Conservation (phyloP, 805 yeast genomes). For the Lipomyces lipofer region DNA sequence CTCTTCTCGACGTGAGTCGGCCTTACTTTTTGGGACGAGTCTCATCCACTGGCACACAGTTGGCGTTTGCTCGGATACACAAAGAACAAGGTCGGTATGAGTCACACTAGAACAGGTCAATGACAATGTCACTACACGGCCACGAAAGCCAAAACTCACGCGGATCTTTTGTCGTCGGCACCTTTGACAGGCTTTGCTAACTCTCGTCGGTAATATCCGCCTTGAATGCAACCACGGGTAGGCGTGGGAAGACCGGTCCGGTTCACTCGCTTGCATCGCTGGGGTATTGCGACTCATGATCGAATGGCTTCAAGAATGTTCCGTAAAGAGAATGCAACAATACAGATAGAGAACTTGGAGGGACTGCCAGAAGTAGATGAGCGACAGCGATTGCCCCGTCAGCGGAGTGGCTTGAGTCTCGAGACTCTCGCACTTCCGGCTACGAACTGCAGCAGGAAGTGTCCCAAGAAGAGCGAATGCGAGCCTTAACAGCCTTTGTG, state of each 20-base stretch:
- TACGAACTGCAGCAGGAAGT: too few species aligned
- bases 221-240: not conserved
- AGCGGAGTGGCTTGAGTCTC: too few species aligned
- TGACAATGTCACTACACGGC: not conserved
- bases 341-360: too few species aligned
- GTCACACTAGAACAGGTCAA: conserved; percentile 18
- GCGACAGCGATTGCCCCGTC: too few species aligned
- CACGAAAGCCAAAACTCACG: not conserved
- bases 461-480: too few species aligned
- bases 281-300: not conserved
- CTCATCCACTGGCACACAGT: conserved; percentile 12
- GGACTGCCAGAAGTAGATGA: too few species aligned
- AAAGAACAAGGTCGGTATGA: conserved; percentile 30
- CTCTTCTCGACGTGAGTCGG: not conserved
- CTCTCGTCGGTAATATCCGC: not conserved
- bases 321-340: too few species aligned
- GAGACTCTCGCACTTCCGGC: too few species aligned
- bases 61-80: conserved; percentile 28
- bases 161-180: conserved; percentile 1
- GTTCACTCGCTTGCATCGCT: not conserved
- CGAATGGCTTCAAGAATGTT: not conserved
- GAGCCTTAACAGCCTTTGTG: too few species aligned
- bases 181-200: not conserved
- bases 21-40: not conserved
- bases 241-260: not conserved